These are phyloP conservation scores for Cordyceps militaris DNA, from an alignment of 2,329 filamentous ascomycete species.

Conservation along the genomic window DNA sequence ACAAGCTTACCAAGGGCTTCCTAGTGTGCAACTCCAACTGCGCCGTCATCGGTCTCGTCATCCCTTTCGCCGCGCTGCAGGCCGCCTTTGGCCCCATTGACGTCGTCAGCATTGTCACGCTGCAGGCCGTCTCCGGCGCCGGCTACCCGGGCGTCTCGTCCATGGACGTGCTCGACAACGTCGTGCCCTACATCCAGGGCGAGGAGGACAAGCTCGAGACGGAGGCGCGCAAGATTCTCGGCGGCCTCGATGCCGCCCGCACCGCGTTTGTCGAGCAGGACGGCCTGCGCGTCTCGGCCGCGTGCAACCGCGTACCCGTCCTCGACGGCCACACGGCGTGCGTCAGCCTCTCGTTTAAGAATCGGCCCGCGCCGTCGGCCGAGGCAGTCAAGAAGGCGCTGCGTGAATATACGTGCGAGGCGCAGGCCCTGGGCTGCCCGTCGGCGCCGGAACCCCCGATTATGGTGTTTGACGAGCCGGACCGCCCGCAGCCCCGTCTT, in stretches of 20 bases:
- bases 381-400: constrained; percentile 74
- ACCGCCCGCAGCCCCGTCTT: constrained; percentile 84
- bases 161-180: constrained; percentile 96
- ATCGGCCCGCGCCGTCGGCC: constrained; percentile 64
- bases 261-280: constrained; percentile 72
- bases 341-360: constrained; percentile 76
- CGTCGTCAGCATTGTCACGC: constrained; percentile 70
- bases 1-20: constrained; percentile 74
- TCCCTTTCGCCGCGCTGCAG: constrained; percentile 87
- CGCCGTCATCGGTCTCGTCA: constrained; percentile 91
- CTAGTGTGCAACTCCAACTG: constrained; percentile 98
- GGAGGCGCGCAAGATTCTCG: constrained; percentile 92
- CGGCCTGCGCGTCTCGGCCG: constrained; percentile 69
- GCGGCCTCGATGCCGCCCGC: constrained; percentile 60
- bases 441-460: constrained; percentile 79
- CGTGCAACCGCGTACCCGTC: constrained; percentile 92
- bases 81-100: constrained; percentile 79
- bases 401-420: constrained; percentile 74
- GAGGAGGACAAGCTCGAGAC: constrained; percentile 96
- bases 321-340: constrained; percentile 95
- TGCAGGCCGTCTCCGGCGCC: constrained; percentile 90
- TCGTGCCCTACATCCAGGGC: constrained; percentile 86
- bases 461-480: constrained; percentile 79
- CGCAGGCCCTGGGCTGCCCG: constrained; percentile 74
- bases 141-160: constrained; percentile 84